Evolutionary conservation across 768 basidiomycete genomes (phyloP), one percentile per base, ranked within the genome.

Genomic region (Favolaschia claudopus): DNA sequence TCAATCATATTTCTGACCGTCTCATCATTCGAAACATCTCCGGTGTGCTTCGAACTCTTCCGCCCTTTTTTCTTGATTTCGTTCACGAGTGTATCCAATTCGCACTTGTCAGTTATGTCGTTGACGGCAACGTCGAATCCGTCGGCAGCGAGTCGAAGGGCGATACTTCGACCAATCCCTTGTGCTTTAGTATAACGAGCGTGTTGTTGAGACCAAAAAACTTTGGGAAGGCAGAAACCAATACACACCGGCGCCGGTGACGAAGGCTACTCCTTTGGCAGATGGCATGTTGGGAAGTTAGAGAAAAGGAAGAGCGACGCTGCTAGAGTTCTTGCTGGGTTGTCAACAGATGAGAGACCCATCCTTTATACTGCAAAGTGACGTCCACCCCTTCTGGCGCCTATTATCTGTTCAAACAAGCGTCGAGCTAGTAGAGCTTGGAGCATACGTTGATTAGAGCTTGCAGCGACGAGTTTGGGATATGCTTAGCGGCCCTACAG

Each of bases 61-160:
- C 75, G 44, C 1, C 70, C 72, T 22, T 50, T 64, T 6, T 54
- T 46, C 24, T 46, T 12, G 25, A 77, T 72, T 55, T 74, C 70
- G 1, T 64, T 40, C 9, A 53, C 67, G 9, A 76, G 54, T 1
- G 25, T 33, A n/a, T 70, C 63, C 1, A 76, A 55, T 14, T 58
- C 45, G 7, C 37, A 20, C 2, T 56, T 56, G 5, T 42, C 19
- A 7, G 58, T 33, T 2, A 76, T 20, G 37, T 76, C 75, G 36
- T 73, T 72, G 9, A 76, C 58, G 7, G 64, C 71, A 14, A 76
- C 60, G 31, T 73, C 68, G n/a, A 70, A 72, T 4, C 75, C 74
- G 44, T 76, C 74, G 1, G 67, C 58, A 5, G 75, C 75, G 6
- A 76, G 65, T 4, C 67, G 61, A 5, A 75, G 66, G 0, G 73